These are phyloP conservation scores for Ascochyta fabae DNA, from an alignment of 2,329 filamentous ascomycete genomes.

Conservation along the genomic window DNA sequence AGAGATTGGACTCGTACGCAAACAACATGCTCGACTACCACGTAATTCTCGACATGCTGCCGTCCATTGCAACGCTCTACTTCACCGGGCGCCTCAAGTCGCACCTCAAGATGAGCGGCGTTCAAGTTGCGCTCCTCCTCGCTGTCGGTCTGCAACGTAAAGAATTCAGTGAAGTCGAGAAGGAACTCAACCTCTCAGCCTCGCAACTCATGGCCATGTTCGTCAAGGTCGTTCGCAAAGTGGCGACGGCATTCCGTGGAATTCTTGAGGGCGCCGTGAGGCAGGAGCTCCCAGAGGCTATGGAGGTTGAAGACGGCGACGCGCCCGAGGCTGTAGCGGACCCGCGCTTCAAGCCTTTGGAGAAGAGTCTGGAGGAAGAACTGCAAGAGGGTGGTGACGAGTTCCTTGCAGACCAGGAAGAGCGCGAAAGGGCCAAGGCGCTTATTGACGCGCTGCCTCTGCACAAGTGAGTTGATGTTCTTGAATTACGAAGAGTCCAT, in stretches of 20 bases:
- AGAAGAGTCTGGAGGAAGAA: conserved; percentile 77
- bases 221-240: conserved; percentile 91
- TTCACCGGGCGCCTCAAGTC: conserved; percentile 78
- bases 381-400: conserved; percentile 83
- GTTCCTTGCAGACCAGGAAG: conserved; percentile 63
- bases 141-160: conserved; percentile 89
- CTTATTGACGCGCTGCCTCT: conserved; percentile 90
- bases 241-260: conserved; percentile 76
- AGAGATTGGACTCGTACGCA: conserved; percentile 91
- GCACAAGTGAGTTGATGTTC: conserved; percentile 70
- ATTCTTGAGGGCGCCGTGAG: conserved; percentile 74
- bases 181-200: conserved; percentile 75
- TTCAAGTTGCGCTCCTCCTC: conserved; percentile 88
- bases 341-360: conserved; percentile 72
- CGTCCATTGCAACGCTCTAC: conserved; percentile 80
- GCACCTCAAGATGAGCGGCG: conserved; percentile 74
- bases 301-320: conserved; percentile 55
- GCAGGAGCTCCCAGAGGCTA: conserved; percentile 54
- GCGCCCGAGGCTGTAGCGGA: conserved; percentile 62
- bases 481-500: not conserved
- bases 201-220: conserved; percentile 95
- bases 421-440: conserved; percentile 81
- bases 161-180: conserved; percentile 78
- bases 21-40: conserved; percentile 98
- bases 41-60: conserved; percentile 91